Evolutionary conservation across 2,329 filamentous ascomycete species (phyloP).

Genomic region (Botrytis aclada): DNA sequence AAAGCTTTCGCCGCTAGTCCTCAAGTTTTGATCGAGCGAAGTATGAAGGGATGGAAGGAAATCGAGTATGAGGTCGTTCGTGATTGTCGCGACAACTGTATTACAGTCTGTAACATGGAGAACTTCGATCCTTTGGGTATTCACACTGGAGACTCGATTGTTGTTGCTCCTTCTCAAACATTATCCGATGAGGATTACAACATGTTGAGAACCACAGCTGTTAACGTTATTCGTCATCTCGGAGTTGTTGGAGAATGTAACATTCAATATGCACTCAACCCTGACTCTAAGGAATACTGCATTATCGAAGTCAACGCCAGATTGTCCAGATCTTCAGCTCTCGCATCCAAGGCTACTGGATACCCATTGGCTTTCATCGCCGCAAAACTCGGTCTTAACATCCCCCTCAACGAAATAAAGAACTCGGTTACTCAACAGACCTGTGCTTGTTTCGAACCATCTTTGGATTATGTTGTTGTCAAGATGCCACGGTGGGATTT

Average conservation of each 20-base stretch:
- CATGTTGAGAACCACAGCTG: constrained; percentile 95
- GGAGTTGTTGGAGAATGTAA: constrained; percentile 99
- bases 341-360: constrained; percentile 96
- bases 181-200: constrained; percentile 98
- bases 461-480: constrained; percentile 94
- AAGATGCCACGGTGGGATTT: constrained; percentile 99
- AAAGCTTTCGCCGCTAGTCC: constrained; percentile 89
- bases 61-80: constrained; percentile 98
- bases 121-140: constrained; percentile 98
- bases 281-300: constrained; percentile 94
- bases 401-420: constrained; percentile 90
- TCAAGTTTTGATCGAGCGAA: constrained; percentile 97
- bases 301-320: constrained; percentile 99
- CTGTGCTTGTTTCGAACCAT: constrained; percentile 97
- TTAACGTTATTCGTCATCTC: constrained; percentile 96
- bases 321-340: constrained; percentile 92
- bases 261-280: constrained; percentile 95
- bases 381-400: constrained; percentile 95
- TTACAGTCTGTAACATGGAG: constrained; percentile 98
- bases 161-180: constrained; percentile 95
- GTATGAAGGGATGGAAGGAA: constrained; percentile 99
- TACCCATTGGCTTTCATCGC: constrained; percentile 97
- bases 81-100: constrained; percentile 97
- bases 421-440: constrained; percentile 99
- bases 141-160: constrained; percentile 97